Percentiles rank a stretch among this genome's conserved stretches.
Conservation (phyloP, 2,329 filamentous ascomycete species). For the Colletotrichum shisoi region DNA sequence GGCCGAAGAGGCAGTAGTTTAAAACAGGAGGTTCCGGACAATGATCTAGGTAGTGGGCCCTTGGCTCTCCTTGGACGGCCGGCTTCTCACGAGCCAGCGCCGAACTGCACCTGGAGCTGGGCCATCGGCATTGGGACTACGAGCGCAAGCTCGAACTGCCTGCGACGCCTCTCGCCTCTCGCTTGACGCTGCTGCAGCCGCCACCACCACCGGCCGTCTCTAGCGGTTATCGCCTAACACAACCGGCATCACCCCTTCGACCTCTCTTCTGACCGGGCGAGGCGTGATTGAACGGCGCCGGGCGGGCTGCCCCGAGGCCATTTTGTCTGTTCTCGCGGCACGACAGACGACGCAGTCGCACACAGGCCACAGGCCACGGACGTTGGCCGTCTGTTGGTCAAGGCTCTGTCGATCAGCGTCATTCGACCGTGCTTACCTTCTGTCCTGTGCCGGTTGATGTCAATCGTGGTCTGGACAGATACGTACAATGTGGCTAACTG, state of each 20-base stretch:
- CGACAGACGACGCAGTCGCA: not conserved
- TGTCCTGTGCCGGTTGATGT: slow-evolving; percentile 3
- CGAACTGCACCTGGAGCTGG: not conserved
- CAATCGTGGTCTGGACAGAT: not conserved
- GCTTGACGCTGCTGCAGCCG: slow-evolving; percentile 37
- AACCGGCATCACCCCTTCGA: slow-evolving; percentile 23
- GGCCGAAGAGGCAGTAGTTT: slow-evolving; percentile 29
- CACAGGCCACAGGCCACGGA: slow-evolving; percentile 23
- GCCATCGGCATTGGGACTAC: slow-evolving; percentile 10
- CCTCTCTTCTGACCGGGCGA: not conserved
- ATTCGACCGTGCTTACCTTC: slow-evolving; percentile 23
- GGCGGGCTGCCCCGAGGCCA: slow-evolving; percentile 27
- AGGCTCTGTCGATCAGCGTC: slow-evolving; percentile 23
- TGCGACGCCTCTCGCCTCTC: slow-evolving; percentile 23
- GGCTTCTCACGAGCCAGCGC: slow-evolving; percentile 3
- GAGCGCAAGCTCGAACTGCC: slow-evolving; percentile 18
- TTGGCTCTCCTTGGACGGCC: not conserved
- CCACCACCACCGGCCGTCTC: slow-evolving; percentile 31
- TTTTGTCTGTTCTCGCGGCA: slow-evolving; percentile 31
- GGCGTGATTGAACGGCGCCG: not conserved
- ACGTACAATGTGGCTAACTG: not conserved
- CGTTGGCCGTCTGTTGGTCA: slow-evolving; percentile 32
- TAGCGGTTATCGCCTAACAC: slow-evolving; percentile 24
- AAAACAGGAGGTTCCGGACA: slow-evolving; percentile 37
- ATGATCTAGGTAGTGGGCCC: slow-evolving; percentile 5